Percentiles rank a stretch among this genome's conserved stretches.
phyloP scores from a whole-genome alignment of 2,329 filamentous ascomycete genomes.

The Orbilia quercus region DNA sequence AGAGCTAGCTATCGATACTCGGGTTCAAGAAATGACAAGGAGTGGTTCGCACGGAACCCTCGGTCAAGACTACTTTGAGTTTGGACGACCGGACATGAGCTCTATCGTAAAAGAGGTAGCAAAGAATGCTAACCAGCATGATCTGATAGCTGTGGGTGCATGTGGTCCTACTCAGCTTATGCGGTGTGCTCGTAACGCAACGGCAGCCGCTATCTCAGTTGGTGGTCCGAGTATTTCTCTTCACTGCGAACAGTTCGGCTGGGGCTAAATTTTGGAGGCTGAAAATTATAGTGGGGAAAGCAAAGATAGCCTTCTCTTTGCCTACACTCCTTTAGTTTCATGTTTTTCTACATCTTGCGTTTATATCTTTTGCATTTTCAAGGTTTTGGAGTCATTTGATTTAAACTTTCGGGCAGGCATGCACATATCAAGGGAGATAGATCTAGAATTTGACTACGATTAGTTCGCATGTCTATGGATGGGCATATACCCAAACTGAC shows the following conservation, averaged over 20 bases:
- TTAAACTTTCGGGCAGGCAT: constrained; percentile 1
- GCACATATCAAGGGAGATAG: constrained; percentile 11
- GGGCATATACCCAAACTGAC: background rate
- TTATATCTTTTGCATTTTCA: constrained; percentile 20
- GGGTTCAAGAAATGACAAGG: constrained; percentile 51
- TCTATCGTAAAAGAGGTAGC: constrained; percentile 55
- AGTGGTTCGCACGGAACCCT: constrained; percentile 44
- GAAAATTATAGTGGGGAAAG: background rate
- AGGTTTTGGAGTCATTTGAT: constrained; percentile 24
- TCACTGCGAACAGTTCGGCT: constrained; percentile 68
- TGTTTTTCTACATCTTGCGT: background rate
- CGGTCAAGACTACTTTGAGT: constrained; percentile 31
- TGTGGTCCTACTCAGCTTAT: constrained; percentile 67
- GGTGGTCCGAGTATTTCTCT: constrained; percentile 67
- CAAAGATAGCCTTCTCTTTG: background rate
- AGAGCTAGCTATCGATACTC: constrained; percentile 51
- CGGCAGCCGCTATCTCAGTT: constrained; percentile 65
- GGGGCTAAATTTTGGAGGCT: constrained; percentile 60
- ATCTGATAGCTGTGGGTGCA: constrained; percentile 63
- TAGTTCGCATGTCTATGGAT: no score
- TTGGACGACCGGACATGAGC: constrained; percentile 57
- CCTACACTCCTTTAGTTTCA: background rate
- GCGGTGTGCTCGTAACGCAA: constrained; percentile 65
- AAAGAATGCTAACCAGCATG: constrained; percentile 53
- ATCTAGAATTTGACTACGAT: background rate